Base-by-base conservation (phyloP, 1,139 yeast species). In the Geotrichum restrictum region DNA sequence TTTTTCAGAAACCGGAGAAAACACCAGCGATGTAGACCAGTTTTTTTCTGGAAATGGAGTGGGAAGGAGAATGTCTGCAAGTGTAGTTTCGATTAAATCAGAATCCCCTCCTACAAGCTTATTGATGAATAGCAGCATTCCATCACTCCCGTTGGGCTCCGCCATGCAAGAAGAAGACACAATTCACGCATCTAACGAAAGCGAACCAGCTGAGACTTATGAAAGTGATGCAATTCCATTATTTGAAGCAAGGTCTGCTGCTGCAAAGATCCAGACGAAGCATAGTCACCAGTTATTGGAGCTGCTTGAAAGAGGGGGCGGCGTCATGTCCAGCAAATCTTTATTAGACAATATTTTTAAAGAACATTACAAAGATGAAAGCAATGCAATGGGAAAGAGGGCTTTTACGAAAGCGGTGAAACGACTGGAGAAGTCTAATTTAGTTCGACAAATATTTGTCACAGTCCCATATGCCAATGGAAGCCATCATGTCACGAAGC, bases 381-480 rank as follows among this genome's bases (percentile, higher is more conserved):
- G 6, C 14, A 7, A 14, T 29, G 7, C 45, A 4, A 44, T 44
- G 7, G 49, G 49, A n/a, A 49, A 49, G 44, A 22, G 52, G 7
- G 22, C 39, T 16, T 49, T 49, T 29, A 10, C 31, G 7, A 49
- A 39, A 19, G 18, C 33, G 10, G 21, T 42, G 5, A 44, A 39
- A 19, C n/a, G 39, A 14, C 40, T 49, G 6, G 29, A 19, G n/a
- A 44, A 39, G 24, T 6, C 3, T 4, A 45, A 40, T 8, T 29
- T 24, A 14, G 33, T 49, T 16, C 24, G 52, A 21, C 39, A 49
- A 13, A 21, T 49, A 3, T 49, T 24, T 44, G 27, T 49, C 6
- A 31, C 47, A 2, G 43, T 50, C 3, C 53, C 53, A 2, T 19
- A 19, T n/a, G 39, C 47, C 4, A 24, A 37, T 8, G 41, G 36